Conservation (phyloP, 2,329 filamentous ascomycete genomes). For the Aureobasidium sp. region DNA sequence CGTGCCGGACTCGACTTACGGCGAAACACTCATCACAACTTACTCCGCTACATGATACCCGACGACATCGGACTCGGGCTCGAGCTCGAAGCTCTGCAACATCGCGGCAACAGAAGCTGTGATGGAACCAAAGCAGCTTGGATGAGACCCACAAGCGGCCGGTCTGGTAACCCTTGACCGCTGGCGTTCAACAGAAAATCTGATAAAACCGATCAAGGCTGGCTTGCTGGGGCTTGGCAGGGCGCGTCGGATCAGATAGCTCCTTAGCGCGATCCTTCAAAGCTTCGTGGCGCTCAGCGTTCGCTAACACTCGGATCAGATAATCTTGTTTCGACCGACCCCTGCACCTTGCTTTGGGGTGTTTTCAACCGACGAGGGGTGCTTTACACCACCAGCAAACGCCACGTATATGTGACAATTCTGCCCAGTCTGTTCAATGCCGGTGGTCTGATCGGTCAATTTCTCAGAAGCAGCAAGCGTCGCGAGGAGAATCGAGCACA, state of each 20-base stretch:
- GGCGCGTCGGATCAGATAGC: not conserved
- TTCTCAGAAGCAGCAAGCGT: not conserved
- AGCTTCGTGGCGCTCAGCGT: not conserved
- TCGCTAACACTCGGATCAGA: slow-evolving; percentile 9
- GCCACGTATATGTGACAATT: not conserved
- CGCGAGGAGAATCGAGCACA: not conserved
- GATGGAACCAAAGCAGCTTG: not conserved
- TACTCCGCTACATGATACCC: not conserved
- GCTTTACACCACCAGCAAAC: too few relatives aligned
- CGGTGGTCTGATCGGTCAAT: not conserved
- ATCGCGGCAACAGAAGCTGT: not conserved
- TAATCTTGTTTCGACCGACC: slow-evolving; percentile 3
- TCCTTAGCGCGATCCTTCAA: not conserved
- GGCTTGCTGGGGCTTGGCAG: not conserved
- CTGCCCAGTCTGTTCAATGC: not conserved
- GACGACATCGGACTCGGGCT: slow-evolving; percentile 1
- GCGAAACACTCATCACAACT: not conserved
- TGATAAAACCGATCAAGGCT: slow-evolving; percentile 2
- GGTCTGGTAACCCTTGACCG: slow-evolving; percentile 6
- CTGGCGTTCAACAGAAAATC: slow-evolving; percentile 3
- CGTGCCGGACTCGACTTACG: not conserved
- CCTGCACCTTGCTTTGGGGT: not conserved
- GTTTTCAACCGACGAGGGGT: not conserved
- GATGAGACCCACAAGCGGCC: not conserved
- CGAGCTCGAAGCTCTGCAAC: not conserved